Base-by-base conservation (phyloP, 495 filamentous ascomycete genomes). In the Penicillium cosmopolitanum region DNA sequence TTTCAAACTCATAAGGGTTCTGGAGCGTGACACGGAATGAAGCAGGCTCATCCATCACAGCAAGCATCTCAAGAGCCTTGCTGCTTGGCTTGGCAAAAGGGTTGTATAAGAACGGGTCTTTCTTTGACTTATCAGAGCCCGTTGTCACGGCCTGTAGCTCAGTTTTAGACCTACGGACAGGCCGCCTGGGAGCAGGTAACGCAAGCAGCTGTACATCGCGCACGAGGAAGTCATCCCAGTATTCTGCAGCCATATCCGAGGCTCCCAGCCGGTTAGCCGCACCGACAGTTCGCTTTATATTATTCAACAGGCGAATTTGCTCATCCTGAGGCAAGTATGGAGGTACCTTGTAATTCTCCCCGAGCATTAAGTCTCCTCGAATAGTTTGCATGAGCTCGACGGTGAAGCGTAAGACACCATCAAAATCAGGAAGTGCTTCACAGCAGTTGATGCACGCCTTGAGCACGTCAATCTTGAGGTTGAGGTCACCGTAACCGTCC, bases 141-240 rank as follows among this genome's bases (percentile, higher is more conserved):
- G 78, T 76, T 23, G 82, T 81, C 5, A 83, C 83, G 19, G 85
- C 84, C 42, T 89, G 84, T 11, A 97, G 73, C 48, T 93, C 88
- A 33, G 82, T 83, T 62, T 85, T 89, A 4, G 80, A 84, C 62
- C 92, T 92, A 8, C 89, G 81, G 58, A 89, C 83, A 16, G 93
- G 87, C n/a, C 81, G 81, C 60, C 75, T 77, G 18, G 75, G 75
- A 35, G 77, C 73, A 46, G 77, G 71, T 34, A 82, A 73, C 28
- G 85, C 75, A 23, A 85, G 79, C 25, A 95, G 71, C 50, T 89
- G 85, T 34, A 98, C 80, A 60, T 87, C 92, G 34, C 95, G 85
- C 42, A 98, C 80, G 0, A 98, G 81, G 66, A 98, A 98, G 50
- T 94, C 89, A 71, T 98, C 95, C 95, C 95, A 98, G 66, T 96